A percentile compares a stretch with the other conserved stretches of the same genome.
These are phyloP conservation scores for Dionaea muscipula DNA, from an alignment of 179 eudicot genomes.

Conservation along the genomic window DNA sequence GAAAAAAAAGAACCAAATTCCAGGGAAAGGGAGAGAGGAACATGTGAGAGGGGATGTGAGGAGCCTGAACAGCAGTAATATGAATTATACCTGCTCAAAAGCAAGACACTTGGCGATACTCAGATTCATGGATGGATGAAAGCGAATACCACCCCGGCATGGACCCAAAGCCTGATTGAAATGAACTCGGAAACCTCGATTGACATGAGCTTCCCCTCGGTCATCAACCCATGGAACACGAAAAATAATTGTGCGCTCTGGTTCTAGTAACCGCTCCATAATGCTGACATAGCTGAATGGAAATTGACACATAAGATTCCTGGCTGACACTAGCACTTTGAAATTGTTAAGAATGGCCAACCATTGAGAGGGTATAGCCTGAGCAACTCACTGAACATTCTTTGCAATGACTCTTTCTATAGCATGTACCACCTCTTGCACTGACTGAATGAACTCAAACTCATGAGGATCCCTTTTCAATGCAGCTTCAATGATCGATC, in stretches of 20 bases:
- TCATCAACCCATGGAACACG: slow-evolving; percentile 99
- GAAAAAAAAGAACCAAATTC: too few relatives aligned
- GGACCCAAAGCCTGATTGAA: slow-evolving; percentile 97
- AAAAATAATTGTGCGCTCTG: slow-evolving; percentile 81
- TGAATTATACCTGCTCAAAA: slow-evolving; percentile 70
- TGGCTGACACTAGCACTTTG: slow-evolving; percentile 10
- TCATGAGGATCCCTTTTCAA: slow-evolving; percentile 96
- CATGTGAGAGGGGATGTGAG: background rate
- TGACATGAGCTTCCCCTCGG: slow-evolving; percentile 87
- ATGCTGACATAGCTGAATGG: slow-evolving; percentile 69
- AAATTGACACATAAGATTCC: slow-evolving; percentile 15
- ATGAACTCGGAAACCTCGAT: slow-evolving; percentile 88
- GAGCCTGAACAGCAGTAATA: background rate
- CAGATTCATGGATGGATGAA: slow-evolving; percentile 91
- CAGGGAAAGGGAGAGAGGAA: too few relatives aligned
- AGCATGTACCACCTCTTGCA: slow-evolving; percentile 82
- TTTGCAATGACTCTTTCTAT: slow-evolving; percentile 90
- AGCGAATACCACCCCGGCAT: slow-evolving; percentile 93
- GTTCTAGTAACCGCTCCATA: slow-evolving; percentile 93
- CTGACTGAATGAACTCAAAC: slow-evolving; percentile 81
- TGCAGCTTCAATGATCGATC: slow-evolving; percentile 90
- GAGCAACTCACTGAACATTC: slow-evolving; percentile 65
- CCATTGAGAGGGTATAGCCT: background rate
- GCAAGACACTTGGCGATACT: slow-evolving; percentile 90
- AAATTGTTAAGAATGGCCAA: background rate